A percentile compares a stretch with the other conserved stretches of the same genome.
phyloP scores from a whole-genome alignment of 495 filamentous ascomycete species.

The Acidomyces sp. region DNA sequence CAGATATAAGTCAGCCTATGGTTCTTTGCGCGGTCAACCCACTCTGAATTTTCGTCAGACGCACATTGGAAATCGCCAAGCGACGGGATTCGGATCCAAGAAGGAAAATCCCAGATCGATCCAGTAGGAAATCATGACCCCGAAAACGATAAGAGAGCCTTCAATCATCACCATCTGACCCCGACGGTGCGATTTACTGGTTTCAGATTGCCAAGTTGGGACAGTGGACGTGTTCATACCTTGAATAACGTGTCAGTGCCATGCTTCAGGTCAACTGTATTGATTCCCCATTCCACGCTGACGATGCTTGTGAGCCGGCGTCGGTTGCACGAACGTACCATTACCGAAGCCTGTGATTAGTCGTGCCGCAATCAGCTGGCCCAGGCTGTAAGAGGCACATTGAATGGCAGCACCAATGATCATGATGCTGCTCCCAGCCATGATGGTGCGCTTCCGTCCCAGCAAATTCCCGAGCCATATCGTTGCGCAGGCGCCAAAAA shows the following conservation, averaged over 20 bases:
- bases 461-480: slow-evolving; percentile 62
- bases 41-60: too few relatives aligned
- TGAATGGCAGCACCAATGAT: slow-evolving; percentile 56
- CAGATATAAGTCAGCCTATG: too few relatives aligned
- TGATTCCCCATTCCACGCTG: background rate
- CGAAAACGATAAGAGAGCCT: slow-evolving; percentile 24
- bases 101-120: slow-evolving; percentile 36
- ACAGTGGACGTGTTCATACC: slow-evolving; percentile 42
- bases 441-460: slow-evolving; percentile 58
- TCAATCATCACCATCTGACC: slow-evolving; percentile 31
- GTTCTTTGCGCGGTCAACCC: too few relatives aligned
- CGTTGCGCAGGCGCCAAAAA: slow-evolving; percentile 52
- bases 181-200: slow-evolving; percentile 26
- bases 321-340: slow-evolving; percentile 12
- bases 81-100: slow-evolving; percentile 31
- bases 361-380: slow-evolving; percentile 51
- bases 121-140: slow-evolving; percentile 28
- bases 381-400: slow-evolving; percentile 44
- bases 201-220: slow-evolving; percentile 26
- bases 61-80: too few relatives aligned
- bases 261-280: background rate
- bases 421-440: slow-evolving; percentile 59
- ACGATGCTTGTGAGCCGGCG: background rate
- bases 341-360: slow-evolving; percentile 53
- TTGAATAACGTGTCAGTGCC: slow-evolving; percentile 25